phyloP scores from a whole-genome alignment of 192 early-diverging fungal species.

The Thoreauomyces humboldtii region DNA sequence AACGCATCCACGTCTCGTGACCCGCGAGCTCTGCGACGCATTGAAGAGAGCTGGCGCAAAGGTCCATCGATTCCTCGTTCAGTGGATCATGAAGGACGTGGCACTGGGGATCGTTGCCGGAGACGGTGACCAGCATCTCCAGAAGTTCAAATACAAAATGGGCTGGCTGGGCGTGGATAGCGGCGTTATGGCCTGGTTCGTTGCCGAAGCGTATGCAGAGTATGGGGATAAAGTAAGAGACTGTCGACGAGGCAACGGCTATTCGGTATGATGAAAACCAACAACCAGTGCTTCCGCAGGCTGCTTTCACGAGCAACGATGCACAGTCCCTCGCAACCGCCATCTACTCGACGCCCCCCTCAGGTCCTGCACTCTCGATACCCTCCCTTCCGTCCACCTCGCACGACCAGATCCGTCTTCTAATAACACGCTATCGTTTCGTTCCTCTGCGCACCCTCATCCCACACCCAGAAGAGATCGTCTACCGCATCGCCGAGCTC shows the following conservation, averaged over 20 bases:
- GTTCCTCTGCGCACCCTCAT: neutral
- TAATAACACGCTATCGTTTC: neutral
- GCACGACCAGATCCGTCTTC: neutral
- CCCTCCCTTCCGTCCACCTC: neutral
- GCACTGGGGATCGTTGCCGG: neutral
- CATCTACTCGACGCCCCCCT: neutral
- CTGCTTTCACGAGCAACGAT: neutral
- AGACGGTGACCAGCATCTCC: neutral
- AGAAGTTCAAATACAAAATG: neutral
- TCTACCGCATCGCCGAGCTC: constrained; percentile 10
- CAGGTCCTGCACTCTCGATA: too few relatives aligned
- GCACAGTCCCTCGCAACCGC: neutral
- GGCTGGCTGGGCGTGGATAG: neutral
- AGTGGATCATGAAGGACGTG: constrained; percentile 5
- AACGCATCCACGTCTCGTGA: neutral
- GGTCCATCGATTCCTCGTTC: constrained; percentile 16
- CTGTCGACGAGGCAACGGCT: too few relatives aligned
- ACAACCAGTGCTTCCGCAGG: neutral
- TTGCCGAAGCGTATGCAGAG: constrained; percentile 8
- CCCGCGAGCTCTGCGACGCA: neutral
- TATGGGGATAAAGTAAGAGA: constrained; percentile 15
- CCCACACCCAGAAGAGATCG: constrained; percentile 3
- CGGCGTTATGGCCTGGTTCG: constrained; percentile 15
- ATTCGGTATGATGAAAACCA: neutral
- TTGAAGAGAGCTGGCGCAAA: constrained; percentile 4